Evolutionary conservation across 345 rosid species (phyloP).

Genomic region (Camelina hispida): DNA sequence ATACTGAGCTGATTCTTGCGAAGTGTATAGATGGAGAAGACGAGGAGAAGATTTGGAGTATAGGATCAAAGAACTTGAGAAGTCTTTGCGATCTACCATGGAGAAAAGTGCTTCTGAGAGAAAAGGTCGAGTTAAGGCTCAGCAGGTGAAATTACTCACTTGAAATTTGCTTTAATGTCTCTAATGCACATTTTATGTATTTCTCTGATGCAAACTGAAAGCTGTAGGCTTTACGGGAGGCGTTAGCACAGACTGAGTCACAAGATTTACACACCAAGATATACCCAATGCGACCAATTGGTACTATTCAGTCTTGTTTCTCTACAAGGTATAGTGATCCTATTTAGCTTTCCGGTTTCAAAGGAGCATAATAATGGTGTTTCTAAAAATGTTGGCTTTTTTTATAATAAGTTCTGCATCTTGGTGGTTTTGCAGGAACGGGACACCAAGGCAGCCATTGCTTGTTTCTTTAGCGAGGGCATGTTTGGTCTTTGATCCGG

Average conservation of each 20-base stretch:
- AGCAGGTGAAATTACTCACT: slow-evolving; percentile 60
- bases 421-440: slow-evolving; percentile 59
- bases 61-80: slow-evolving; percentile 59
- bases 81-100: slow-evolving; percentile 60
- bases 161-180: neutral
- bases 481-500: slow-evolving; percentile 62
- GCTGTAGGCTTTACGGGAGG: slow-evolving; percentile 70
- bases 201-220: slow-evolving; percentile 15
- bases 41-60: slow-evolving; percentile 44
- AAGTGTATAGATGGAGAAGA: slow-evolving; percentile 62
- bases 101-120: slow-evolving; percentile 81
- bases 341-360: slow-evolving; percentile 4
- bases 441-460: slow-evolving; percentile 92
- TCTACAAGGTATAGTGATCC: slow-evolving; percentile 52
- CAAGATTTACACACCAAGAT: slow-evolving; percentile 49
- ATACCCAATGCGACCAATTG: slow-evolving; percentile 83
- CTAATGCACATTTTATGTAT: slow-evolving; percentile 1
- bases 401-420: neutral
- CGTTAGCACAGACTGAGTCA: slow-evolving; percentile 53
- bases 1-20: slow-evolving; percentile 26
- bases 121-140: slow-evolving; percentile 87
- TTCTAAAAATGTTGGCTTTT: slow-evolving; percentile 19
- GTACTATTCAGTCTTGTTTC: slow-evolving; percentile 80
- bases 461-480: slow-evolving; percentile 92
- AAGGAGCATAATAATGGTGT: neutral